A percentile compares a stretch with the other conserved stretches of the same genome.
These are phyloP conservation scores for Thraustotheca clavata DNA, from an alignment of 352 stramenopile species.

Conservation along the genomic window DNA sequence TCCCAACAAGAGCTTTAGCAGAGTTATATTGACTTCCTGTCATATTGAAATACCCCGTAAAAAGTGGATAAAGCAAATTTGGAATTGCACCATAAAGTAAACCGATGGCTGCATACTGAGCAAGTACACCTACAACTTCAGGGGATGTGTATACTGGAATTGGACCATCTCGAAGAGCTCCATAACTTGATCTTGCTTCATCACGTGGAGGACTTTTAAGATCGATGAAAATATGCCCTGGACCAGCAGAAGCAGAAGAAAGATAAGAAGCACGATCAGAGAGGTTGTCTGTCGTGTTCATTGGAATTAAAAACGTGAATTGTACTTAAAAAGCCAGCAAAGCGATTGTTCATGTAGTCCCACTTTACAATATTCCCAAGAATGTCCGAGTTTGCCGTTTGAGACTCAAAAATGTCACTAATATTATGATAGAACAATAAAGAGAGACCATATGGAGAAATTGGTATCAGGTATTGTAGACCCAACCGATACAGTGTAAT, in stretches of 20 bases:
- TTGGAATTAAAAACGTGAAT: too few relatives aligned
- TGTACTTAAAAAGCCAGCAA: too few relatives aligned
- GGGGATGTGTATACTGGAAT: conserved; percentile 29
- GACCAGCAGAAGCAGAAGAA: neutral
- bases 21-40: conserved; percentile 34
- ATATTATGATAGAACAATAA: too few relatives aligned
- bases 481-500: too few relatives aligned
- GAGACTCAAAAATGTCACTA: too few relatives aligned
- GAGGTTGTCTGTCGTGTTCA: neutral
- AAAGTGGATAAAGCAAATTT: conserved; percentile 42
- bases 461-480: too few relatives aligned
- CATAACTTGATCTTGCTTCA: conserved; percentile 13
- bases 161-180: conserved; percentile 34
- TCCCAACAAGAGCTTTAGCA: conserved; percentile 36
- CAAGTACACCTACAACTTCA: conserved; percentile 36
- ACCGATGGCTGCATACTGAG: conserved; percentile 43
- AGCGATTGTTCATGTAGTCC: too few relatives aligned
- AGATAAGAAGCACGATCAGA: conserved; percentile 15
- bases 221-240: neutral
- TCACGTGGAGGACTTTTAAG: neutral
- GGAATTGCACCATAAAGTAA: conserved; percentile 42
- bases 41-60: conserved; percentile 51
- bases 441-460: too few relatives aligned
- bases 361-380: too few relatives aligned
- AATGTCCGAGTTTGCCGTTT: too few relatives aligned